Base-by-base conservation (phyloP, 2,329 filamentous ascomycete species). In the Paecilomyces formosus region DNA sequence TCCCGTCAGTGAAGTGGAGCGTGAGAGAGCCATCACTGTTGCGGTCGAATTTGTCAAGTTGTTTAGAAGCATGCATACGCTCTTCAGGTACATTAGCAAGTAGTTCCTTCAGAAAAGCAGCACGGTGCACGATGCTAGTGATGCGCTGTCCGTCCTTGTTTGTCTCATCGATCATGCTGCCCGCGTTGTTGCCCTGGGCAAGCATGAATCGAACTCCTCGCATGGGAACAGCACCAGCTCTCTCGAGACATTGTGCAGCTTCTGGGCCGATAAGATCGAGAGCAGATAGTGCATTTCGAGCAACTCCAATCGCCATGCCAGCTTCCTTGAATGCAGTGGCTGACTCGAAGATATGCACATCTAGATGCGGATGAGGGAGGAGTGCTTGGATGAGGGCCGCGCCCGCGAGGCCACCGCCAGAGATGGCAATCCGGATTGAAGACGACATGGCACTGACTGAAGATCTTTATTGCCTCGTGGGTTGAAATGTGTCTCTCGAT, bases 381-480 rank as follows among this genome's bases (percentile, higher is more conserved):
- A 77, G 63, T 21, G 69, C 74, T 1, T 70, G 70, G 9, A 71
- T 68, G 2, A 78, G 70, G 9, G 72, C 68, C 13, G 73, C 65
- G 11, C 76, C 75, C 6, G 71, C 70, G 45, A 78, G 72, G 54
- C 73, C 72, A 31, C 26, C 81, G 76, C 55, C 79, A 81, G 18
- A 73, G 83, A 60, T 60, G 39, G 61, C 57, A 13, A 62, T 54
- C 9, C 60, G 60, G 35, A 61, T 54, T 26, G 33, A 6, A 6
- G 22, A 52, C 26, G 35, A 45, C 35, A 45, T 45, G 15, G n/a
- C n/a, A 15, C 7, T 45, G 15, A 21, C 3, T 18, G 35, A 45
- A 45, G 2, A 18, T 45, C 13, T 45, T n/a, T n/a, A 18, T 45
- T 45, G 1, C 7, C 6, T 5, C 18, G 35, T n/a, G 35, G 18